A percentile compares a stretch with the other conserved stretches of the same genome.
Conservation (phyloP, 768 basidiomycete genomes). For the Chalciporus sphaerocephalus region DNA sequence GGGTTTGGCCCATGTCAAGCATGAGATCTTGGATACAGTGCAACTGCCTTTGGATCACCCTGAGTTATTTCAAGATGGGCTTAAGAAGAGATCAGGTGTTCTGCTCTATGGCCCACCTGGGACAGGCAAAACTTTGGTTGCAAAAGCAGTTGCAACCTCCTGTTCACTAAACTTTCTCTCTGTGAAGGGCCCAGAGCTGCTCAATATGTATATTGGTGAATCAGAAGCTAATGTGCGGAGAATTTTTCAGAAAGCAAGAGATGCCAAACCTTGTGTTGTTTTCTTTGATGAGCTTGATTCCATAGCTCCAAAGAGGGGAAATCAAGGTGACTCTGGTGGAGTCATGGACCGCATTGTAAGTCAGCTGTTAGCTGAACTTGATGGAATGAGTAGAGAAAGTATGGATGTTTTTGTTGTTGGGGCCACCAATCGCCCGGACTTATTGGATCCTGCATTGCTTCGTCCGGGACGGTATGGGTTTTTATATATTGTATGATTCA, state of each 20-base stretch:
- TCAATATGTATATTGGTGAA: slow-evolving; percentile 99
- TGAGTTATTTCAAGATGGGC: slow-evolving; percentile 81
- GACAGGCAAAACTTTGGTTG: slow-evolving; percentile 91
- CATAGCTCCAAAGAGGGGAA: slow-evolving; percentile 90
- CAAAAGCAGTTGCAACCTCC: slow-evolving; percentile 94
- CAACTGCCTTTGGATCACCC: slow-evolving; percentile 89
- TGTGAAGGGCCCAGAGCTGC: slow-evolving; percentile 92
- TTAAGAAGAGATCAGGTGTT: slow-evolving; percentile 95
- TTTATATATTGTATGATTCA: neutral
- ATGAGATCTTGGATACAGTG: slow-evolving; percentile 93
- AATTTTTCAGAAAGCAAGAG: slow-evolving; percentile 86
- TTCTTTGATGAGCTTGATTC: slow-evolving; percentile 97
- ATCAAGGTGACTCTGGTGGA: slow-evolving; percentile 93
- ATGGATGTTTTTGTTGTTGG: slow-evolving; percentile 90
- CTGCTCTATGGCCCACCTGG: slow-evolving; percentile 93
- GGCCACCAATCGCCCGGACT: slow-evolving; percentile 90
- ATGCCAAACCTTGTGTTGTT: slow-evolving; percentile 91
- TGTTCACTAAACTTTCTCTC: slow-evolving; percentile 95
- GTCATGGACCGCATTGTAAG: slow-evolving; percentile 98
- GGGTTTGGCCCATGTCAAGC: slow-evolving; percentile 80
- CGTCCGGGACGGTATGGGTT: slow-evolving; percentile 73
- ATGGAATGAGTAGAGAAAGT: slow-evolving; percentile 74
- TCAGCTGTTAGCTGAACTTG: slow-evolving; percentile 88
- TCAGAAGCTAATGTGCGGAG: slow-evolving; percentile 95
- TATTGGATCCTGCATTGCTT: slow-evolving; percentile 84